Base-by-base conservation (phyloP, 164 flowering plant genomes). In the Euptelea pleiosperma region DNA sequence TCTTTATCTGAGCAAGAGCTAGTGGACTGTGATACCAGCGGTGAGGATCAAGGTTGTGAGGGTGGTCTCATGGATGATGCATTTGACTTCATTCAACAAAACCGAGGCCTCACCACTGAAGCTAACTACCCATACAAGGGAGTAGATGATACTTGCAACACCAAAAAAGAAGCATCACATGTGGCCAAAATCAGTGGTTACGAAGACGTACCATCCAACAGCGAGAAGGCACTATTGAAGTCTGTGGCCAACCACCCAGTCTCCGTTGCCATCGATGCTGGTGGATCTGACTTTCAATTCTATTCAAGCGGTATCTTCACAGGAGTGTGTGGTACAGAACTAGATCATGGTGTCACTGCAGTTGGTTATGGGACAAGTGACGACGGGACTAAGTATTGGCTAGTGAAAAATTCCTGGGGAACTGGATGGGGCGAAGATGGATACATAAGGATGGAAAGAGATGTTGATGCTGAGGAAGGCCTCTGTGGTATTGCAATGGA, bases 331-430 rank as follows among this genome's bases (percentile, higher is more conserved):
- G 65, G 65, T 14, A 47, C 61, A 16, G 36, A 48, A 1, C 19
- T 40, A 8, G 43, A 69, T 46, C 76, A 73, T 55, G 73, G 56
- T 18, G 73, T 69, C 4, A 54, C 67, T 2, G 67, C 52, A 5
- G 61, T 69, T 7, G 77, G 77, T 12, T 69, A 69, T 43, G 75
- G 72, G 3, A 51, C 45, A 1, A 16, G n/a, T 10, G 55, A 21
- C 4, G 68, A 67, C 14, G 73, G 76, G 18, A 57, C 57, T 6
- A 64, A 64, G 49, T 73, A 64, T 35, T 73, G 70, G 76, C 15
- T 73, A 2, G 69, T 68, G 9, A 73, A 73, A 61, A 68, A 73
- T 21, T 73, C 74, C 46, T 71, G 74, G 74, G 74, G 67, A 1
- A 14, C 55, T 0, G 14, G 24, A 4, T 70, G 74, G 74, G 74